These are phyloP conservation scores for Candida insectorum DNA, from an alignment of 805 yeast genomes.

Conservation along the genomic window DNA sequence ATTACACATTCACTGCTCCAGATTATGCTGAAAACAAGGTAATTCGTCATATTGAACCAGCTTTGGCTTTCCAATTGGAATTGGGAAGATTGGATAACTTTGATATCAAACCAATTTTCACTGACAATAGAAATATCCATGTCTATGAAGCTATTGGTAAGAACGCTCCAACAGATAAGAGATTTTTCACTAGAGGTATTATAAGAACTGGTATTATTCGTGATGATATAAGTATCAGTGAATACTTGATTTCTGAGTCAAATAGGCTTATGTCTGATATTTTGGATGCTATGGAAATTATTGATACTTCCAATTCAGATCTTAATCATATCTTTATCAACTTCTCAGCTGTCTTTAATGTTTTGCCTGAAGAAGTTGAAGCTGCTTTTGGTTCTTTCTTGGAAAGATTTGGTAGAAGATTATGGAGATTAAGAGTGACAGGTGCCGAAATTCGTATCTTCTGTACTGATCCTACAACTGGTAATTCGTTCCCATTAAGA, in stretches of 20 bases:
- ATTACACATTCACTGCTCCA: constrained; percentile 93
- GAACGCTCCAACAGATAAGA: constrained; percentile 87
- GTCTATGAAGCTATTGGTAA: constrained; percentile 96
- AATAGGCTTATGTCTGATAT: constrained; percentile 95
- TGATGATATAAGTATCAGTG: constrained; percentile 89
- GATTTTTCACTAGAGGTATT: constrained; percentile 96
- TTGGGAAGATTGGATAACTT: constrained; percentile 91
- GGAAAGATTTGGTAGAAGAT: constrained; percentile 94
- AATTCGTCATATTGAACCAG: constrained; percentile 97
- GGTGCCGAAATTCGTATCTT: constrained; percentile 97
- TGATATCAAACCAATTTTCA: constrained; percentile 89
- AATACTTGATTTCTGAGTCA: constrained; percentile 93
- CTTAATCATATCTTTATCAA: constrained; percentile 96
- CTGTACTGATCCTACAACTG: constrained; percentile 85
- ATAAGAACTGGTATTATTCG: constrained; percentile 93
- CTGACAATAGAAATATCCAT: constrained; percentile 96
- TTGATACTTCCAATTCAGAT: constrained; percentile 93
- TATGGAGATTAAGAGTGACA: constrained; percentile 94
- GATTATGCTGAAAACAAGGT: constrained; percentile 82
- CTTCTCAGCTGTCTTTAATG: constrained; percentile 92
- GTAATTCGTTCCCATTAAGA: constrained; percentile 90
- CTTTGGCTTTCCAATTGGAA: constrained; percentile 95
- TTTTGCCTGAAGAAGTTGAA: constrained; percentile 93
- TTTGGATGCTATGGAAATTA: constrained; percentile 89
- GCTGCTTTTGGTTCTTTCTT: constrained; percentile 97